phyloP scores from a whole-genome alignment of 805 yeast genomes.

The Yarrowia phangngaensis region DNA sequence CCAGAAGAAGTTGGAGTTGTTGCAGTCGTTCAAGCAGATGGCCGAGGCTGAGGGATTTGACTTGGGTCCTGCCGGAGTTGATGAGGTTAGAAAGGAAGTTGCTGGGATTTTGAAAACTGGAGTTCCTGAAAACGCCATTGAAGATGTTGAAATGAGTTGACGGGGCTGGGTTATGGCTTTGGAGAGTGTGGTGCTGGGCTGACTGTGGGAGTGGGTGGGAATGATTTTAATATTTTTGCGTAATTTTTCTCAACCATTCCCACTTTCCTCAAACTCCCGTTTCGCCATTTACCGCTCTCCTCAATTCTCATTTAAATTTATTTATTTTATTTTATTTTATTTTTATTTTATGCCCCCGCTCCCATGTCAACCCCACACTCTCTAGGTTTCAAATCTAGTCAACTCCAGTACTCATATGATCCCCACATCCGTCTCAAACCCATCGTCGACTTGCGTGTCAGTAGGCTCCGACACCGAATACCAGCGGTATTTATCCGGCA shows the following conservation, averaged over 20 bases:
- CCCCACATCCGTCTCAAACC: slow-evolving; percentile 20
- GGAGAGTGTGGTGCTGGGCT: too few relatives aligned
- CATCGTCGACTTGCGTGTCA: slow-evolving; percentile 26
- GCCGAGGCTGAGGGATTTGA: slow-evolving; percentile 18
- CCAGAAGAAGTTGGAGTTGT: slow-evolving; percentile 28
- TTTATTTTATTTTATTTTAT: too few relatives aligned
- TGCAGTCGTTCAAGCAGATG: slow-evolving; percentile 24
- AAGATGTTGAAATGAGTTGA: slow-evolving; percentile 24
- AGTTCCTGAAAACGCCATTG: slow-evolving; percentile 27
- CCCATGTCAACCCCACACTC: too few relatives aligned
- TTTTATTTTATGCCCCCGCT: too few relatives aligned
- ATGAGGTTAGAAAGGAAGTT: slow-evolving; percentile 23
- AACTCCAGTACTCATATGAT: slow-evolving; percentile 7
- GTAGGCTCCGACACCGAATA: slow-evolving; percentile 26
- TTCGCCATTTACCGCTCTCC: too few relatives aligned
- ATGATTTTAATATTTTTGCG: too few relatives aligned
- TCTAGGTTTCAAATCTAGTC: too few relatives aligned
- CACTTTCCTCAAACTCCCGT: too few relatives aligned
- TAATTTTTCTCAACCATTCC: too few relatives aligned
- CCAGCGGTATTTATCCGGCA: slow-evolving; percentile 19
- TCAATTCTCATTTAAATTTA: too few relatives aligned
- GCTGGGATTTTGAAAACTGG: slow-evolving; percentile 2
- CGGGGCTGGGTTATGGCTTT: background rate
- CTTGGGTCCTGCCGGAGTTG: background rate
- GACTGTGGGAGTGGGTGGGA: too few relatives aligned